These are phyloP conservation scores for Euryodendron excelsum DNA, from an alignment of 148 eudicot species.

Conservation along the genomic window DNA sequence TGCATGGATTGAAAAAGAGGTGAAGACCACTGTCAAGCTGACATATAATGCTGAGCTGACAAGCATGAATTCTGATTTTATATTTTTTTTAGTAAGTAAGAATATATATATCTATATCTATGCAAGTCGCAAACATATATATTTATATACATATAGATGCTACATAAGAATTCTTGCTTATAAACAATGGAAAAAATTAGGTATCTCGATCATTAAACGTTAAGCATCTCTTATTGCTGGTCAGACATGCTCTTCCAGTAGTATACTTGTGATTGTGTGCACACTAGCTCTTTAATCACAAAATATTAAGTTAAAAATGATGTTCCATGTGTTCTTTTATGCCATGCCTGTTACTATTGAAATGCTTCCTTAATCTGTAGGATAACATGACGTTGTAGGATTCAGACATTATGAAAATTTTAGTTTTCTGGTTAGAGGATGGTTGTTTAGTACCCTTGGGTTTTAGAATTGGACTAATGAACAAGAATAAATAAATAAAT, in stretches of 20 bases:
- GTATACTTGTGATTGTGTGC: not conserved
- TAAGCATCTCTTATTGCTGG: conserved; percentile 14
- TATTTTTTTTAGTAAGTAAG: too few species aligned
- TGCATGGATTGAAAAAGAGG: conserved; percentile 99
- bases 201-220: not conserved
- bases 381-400: not conserved
- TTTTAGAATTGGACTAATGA: not conserved
- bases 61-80: too few species aligned
- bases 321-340: not conserved
- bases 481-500: not conserved
- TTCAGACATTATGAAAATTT: not conserved
- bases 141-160: too few species aligned
- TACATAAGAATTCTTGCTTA: too few species aligned
- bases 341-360: not conserved
- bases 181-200: not conserved
- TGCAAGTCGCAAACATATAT: too few species aligned
- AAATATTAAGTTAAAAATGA: not conserved
- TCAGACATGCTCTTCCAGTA: not conserved
- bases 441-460: not conserved
- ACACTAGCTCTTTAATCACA: not conserved
- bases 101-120: too few species aligned
- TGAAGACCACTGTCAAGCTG: conserved; percentile 19
- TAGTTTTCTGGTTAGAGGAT: not conserved
- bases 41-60: too few species aligned
- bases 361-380: not conserved